Conservation (phyloP, 2,329 filamentous ascomycete genomes). For the Thyridium curvatum region DNA sequence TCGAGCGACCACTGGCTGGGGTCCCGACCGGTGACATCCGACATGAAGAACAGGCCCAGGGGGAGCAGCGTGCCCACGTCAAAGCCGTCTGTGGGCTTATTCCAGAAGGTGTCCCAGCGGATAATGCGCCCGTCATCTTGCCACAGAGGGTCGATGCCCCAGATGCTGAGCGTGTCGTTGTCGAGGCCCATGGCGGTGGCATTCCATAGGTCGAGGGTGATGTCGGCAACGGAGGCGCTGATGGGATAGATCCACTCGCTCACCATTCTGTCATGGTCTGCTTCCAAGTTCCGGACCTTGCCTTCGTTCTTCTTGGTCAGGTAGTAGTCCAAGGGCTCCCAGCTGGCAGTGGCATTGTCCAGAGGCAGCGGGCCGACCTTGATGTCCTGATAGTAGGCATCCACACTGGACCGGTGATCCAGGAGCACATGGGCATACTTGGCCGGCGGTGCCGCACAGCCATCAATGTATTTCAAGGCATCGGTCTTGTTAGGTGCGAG, state of each 20-base stretch:
- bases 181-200: conserved; percentile 27
- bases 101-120: conserved; percentile 42
- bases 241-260: conserved; percentile 27
- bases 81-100: conserved; percentile 26
- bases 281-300: conserved; percentile 31
- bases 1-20: conserved; percentile 41
- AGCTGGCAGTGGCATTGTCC: conserved; percentile 25
- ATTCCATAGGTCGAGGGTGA: conserved; percentile 38
- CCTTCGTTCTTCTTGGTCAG: conserved; percentile 32
- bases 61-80: conserved; percentile 37
- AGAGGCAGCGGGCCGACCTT: conserved; percentile 43
- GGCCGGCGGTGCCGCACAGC: conserved; percentile 22
- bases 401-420: conserved; percentile 28
- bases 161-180: conserved; percentile 33
- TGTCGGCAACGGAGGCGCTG: conserved; percentile 24
- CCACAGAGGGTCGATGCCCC: conserved; percentile 34
- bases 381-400: conserved; percentile 34
- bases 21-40: conserved; percentile 44
- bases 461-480: conserved; percentile 35
- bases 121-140: conserved; percentile 32
- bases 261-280: conserved; percentile 20
- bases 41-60: conserved; percentile 34
- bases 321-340: conserved; percentile 32
- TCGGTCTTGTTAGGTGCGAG: conserved; percentile 44
- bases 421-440: conserved; percentile 37